phyloP scores from a whole-genome alignment of 805 yeast species.

The Candida wancherniae region DNA sequence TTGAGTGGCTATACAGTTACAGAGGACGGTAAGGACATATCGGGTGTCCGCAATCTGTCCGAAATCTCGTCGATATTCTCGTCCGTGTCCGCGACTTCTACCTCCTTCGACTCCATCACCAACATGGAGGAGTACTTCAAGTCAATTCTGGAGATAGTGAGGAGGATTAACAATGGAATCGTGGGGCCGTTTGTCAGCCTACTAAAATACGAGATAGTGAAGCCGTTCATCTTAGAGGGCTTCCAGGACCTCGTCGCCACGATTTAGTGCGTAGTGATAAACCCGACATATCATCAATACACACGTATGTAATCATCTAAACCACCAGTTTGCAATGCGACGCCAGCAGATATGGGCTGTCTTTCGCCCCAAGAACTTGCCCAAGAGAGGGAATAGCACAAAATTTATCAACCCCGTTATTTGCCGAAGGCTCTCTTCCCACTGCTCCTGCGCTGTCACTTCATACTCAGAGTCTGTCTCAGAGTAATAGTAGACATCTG shows the following conservation, averaged over 20 bases:
- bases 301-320: too few species aligned
- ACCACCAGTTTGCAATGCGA: constrained; percentile 34
- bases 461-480: constrained; percentile 18
- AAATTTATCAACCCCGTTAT: constrained; percentile 52
- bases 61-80: constrained; percentile 36
- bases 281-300: too few species aligned
- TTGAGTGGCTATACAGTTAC: constrained; percentile 8
- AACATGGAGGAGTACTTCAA: constrained; percentile 30
- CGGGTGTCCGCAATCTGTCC: constrained; percentile 11
- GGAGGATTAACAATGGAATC: constrained; percentile 30
- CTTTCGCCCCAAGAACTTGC: constrained; percentile 63
- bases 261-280: constrained; percentile 8
- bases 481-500: constrained; percentile 11
- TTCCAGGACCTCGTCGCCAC: constrained; percentile 26
- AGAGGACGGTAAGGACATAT: constrained; percentile 4
- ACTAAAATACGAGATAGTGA: constrained; percentile 29
- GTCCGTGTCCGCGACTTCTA: constrained; percentile 21
- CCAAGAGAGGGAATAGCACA: constrained; percentile 61
- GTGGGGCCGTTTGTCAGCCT: constrained; percentile 34
- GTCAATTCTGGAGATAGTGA: constrained; percentile 23
- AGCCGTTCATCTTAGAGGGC: constrained; percentile 23
- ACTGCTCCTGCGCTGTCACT: constrained; percentile 58
- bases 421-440: constrained; percentile 67
- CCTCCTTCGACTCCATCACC: constrained; percentile 19
- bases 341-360: constrained; percentile 32